Evolutionary conservation across 768 basidiomycete species (phyloP).

Genomic region (Rhodotorula toruloides): DNA sequence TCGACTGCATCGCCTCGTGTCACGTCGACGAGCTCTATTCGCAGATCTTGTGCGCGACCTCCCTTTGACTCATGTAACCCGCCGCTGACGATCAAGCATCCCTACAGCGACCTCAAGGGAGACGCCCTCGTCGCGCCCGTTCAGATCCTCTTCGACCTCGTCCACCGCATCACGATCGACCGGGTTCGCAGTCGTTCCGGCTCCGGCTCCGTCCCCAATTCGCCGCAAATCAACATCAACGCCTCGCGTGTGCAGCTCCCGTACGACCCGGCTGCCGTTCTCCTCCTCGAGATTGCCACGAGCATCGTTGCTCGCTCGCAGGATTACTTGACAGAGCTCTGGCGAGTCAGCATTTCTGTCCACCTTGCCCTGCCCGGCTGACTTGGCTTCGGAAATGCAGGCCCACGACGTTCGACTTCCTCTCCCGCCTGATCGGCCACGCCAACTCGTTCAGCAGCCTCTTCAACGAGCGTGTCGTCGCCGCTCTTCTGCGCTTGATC

Average conservation of each 20-base stretch:
- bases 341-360: too few species aligned
- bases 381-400: slow-evolving; percentile 48
- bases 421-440: slow-evolving; percentile 70
- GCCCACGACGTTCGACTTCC: slow-evolving; percentile 91
- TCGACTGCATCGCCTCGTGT: slow-evolving; percentile 91
- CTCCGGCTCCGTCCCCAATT: slow-evolving; percentile 10
- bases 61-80: neutral
- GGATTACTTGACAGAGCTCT: slow-evolving; percentile 76
- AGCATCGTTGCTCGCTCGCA: slow-evolving; percentile 75
- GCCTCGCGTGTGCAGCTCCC: slow-evolving; percentile 54
- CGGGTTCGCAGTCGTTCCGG: slow-evolving; percentile 44
- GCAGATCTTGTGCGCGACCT: slow-evolving; percentile 71
- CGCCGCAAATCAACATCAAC: slow-evolving; percentile 28
- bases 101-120: slow-evolving; percentile 63
- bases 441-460: slow-evolving; percentile 79
- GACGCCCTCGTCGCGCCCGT: slow-evolving; percentile 78
- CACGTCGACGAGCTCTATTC: slow-evolving; percentile 88
- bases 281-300: slow-evolving; percentile 89
- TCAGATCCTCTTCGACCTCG: slow-evolving; percentile 79
- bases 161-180: slow-evolving; percentile 81
- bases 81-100: neutral
- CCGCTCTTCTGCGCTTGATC: slow-evolving; percentile 78
- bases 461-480: slow-evolving; percentile 88
- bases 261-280: slow-evolving; percentile 92
- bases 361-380: neutral